phyloP scores from a whole-genome alignment of 2,329 filamentous ascomycete genomes.

The Aspergillus costaricaensis region DNA sequence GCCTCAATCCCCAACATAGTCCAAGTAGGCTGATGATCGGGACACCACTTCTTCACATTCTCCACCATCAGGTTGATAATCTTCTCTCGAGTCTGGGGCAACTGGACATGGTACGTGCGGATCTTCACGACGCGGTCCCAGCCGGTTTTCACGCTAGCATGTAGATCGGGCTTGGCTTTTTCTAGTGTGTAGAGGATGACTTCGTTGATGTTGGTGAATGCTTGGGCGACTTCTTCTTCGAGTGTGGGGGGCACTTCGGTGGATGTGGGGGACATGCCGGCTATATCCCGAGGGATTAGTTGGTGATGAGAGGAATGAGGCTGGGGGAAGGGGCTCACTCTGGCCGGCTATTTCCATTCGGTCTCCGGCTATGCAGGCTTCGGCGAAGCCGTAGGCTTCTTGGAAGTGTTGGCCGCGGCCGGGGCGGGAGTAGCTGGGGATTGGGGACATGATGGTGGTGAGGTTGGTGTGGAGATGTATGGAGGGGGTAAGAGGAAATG shows the following conservation, averaged over 20 bases:
- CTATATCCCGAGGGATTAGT: neutral
- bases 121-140: constrained; percentile 4
- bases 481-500: no score
- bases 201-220: constrained; percentile 10
- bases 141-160: neutral
- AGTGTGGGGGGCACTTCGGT: neutral
- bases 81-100: neutral
- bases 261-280: constrained; percentile 4
- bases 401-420: constrained; percentile 8
- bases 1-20: constrained; percentile 5
- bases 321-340: neutral
- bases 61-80: constrained; percentile 6
- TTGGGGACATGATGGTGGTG: neutral
- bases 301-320: neutral
- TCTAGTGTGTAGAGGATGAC: constrained; percentile 6
- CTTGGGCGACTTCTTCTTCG: constrained; percentile 4
- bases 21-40: constrained; percentile 5
- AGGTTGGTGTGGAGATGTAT: neutral
- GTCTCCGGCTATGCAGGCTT: constrained; percentile 7
- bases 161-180: neutral
- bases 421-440: constrained; percentile 9
- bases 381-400: constrained; percentile 4
- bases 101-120: constrained; percentile 5
- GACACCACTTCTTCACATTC: constrained; percentile 2
- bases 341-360: constrained; percentile 7